Evolutionary conservation across 495 filamentous ascomycete species (phyloP), one percentile per base, ranked within the genome.

Genomic region (Hypomontagnella submonticulosa): DNA sequence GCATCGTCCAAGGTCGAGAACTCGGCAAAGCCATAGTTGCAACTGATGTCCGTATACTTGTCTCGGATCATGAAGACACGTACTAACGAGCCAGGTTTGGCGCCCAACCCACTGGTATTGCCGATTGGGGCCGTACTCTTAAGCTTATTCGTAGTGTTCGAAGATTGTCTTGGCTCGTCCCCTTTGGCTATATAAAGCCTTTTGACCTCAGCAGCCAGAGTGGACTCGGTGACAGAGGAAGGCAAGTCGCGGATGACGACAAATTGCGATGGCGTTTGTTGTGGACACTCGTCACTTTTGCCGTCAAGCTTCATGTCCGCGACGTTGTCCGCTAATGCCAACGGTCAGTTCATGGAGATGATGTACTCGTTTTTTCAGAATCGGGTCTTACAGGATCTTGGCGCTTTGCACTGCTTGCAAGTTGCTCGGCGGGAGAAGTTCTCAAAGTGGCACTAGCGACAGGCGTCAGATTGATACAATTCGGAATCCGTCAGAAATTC

Each of bases 11-110:
- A 66, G 0, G 75, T 90, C n/a, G 84, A 87, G 71, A 94, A 97
- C 73, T 97, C 93, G 18, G 90, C 93, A 71, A 97, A 97, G 0
- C 92, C 93, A 68, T 91, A 97, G 46, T 89, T 85, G 88, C 91
- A 93, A 57, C 89, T 93, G 49, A 93, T 89, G 56, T 92, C 86
- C 15, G 80, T 89, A 44, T 81, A 82, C 60, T 89, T 83, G 67
- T 95, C 90, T 46, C 92, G 85, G 60, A 96, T 88, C 8, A 97
- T 78, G 42, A 97, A 81, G 9, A 97, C 85, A 50, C 93, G 89
- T 19, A 88, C 84, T 10, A 97, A 76, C 19, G 90, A 90, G 12
- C 90, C 88, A 23, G 91, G 87, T 36, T 84, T 87, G 5, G 93
- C 93, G 37, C 93, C 93, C 3, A 90, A 76, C 0, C 76, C 77